These are phyloP conservation scores for Lantana camara DNA, from an alignment of 257 asterid genomes.

Conservation along the genomic window DNA sequence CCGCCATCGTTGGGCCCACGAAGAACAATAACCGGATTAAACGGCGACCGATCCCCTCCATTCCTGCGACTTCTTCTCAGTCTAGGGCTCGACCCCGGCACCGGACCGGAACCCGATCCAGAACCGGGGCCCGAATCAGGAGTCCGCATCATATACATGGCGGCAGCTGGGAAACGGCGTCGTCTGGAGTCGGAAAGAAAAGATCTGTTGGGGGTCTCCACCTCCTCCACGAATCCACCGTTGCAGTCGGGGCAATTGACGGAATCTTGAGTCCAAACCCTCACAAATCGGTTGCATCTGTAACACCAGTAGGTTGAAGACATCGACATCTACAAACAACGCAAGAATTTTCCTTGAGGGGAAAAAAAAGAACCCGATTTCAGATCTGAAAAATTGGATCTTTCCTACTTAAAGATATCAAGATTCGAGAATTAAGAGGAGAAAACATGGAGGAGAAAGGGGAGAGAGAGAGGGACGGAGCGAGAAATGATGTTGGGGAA, in stretches of 20 bases:
- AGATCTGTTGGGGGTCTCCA: conserved; percentile 54
- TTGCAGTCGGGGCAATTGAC: conserved; percentile 71
- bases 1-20: conserved; percentile 62
- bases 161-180: conserved; percentile 68
- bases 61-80: conserved; percentile 66
- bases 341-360: no score
- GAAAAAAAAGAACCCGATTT: neutral
- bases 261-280: conserved; percentile 56
- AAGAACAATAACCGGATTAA: conserved; percentile 84
- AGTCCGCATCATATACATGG: conserved; percentile 50
- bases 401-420: neutral
- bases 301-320: conserved; percentile 29
- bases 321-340: conserved; percentile 16
- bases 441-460: neutral
- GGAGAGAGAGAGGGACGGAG: neutral
- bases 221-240: conserved; percentile 71
- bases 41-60: conserved; percentile 79
- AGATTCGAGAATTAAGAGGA: conserved; percentile 3
- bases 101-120: conserved; percentile 32
- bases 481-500: no score
- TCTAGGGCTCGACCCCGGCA: conserved; percentile 53
- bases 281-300: conserved; percentile 57
- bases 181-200: conserved; percentile 59
- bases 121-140: conserved; percentile 47
- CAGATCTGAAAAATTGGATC: conserved; percentile 16